Evolutionary conservation across 495 filamentous ascomycete species (phyloP), one percentile per base, ranked within the genome.

Genomic region (Aspergillus biplanus): DNA sequence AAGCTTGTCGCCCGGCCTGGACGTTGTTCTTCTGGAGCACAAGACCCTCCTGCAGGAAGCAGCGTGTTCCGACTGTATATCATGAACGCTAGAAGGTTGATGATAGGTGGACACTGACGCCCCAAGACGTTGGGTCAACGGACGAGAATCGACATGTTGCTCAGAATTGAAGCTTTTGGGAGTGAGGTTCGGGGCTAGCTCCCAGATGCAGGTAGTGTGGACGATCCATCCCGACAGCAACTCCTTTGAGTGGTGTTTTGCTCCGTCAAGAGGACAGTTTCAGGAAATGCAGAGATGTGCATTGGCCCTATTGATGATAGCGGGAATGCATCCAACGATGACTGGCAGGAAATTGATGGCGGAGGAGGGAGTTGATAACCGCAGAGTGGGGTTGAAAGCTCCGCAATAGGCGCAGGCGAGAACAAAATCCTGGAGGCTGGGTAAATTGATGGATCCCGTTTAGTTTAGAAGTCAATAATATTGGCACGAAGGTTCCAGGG

Each of bases 121-220:
- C 64, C 71, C 73, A 64, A 69, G 65, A 69, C 59, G 63, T 71
- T 78, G 73, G 73, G 65, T 75, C 70, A 61, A 65, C 50, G 50
- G 66, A 63, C 56, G 52, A 69, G 37, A 67, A 54, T 61, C 48
- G 56, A 57, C 49, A 47, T 57, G 65, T 67, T 64, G 46, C 61
- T 52, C 53, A 50, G 44, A 66, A 52, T 58, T 15, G 66, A 69
- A 66, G 61, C 56, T 70, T 70, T 65, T 67, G 69, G 67, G 63
- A 70, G 68, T 67, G 70, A 75, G 67, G 59, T 65, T 69, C 69
- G 68, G 65, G 67, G 63, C 65, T 63, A 67, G 70, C 62, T 70
- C 63, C 47, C 63, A 34, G 57, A 68, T 58, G 64, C 33, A 64
- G 58, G 58, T 68, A 65, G 62, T 50, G 63, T 35, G 65, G 65